Evolutionary conservation across 2,329 filamentous ascomycete species (phyloP).

Genomic region (Sporothrix pallida): DNA sequence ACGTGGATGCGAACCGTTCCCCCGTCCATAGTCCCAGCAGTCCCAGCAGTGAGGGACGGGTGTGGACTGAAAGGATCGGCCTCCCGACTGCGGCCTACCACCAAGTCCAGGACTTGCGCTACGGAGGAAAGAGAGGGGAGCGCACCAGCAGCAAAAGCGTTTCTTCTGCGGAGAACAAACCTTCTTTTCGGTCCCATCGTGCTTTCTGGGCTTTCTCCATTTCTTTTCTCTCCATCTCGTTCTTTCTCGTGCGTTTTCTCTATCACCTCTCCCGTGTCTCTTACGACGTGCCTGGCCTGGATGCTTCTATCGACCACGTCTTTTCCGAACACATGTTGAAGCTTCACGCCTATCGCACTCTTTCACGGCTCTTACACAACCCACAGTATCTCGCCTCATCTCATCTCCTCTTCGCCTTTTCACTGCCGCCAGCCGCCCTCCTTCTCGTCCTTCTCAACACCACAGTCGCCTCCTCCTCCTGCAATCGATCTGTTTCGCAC

Average conservation of each 20-base stretch:
- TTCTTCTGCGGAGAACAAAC: conserved; percentile 13
- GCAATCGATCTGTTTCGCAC: conserved; percentile 20
- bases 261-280: neutral
- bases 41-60: conserved; percentile 10
- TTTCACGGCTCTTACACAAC: neutral
- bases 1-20: neutral
- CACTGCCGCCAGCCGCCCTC: neutral
- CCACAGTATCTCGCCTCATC: neutral
- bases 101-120: neutral
- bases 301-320: neutral
- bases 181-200: conserved; percentile 8
- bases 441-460: neutral
- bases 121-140: conserved; percentile 13
- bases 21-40: neutral
- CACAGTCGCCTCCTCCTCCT: neutral
- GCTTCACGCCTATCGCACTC: neutral
- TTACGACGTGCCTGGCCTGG: neutral
- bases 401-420: neutral
- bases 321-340: neutral
- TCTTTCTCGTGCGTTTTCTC: neutral
- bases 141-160: neutral
- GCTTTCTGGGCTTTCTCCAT: neutral
- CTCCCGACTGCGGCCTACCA: conserved; percentile 15
- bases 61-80: conserved; percentile 18
- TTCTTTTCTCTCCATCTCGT: neutral